Evolutionary conservation across 148 eudicot genomes (phyloP).

Genomic region (Heliosperma pusillum): DNA sequence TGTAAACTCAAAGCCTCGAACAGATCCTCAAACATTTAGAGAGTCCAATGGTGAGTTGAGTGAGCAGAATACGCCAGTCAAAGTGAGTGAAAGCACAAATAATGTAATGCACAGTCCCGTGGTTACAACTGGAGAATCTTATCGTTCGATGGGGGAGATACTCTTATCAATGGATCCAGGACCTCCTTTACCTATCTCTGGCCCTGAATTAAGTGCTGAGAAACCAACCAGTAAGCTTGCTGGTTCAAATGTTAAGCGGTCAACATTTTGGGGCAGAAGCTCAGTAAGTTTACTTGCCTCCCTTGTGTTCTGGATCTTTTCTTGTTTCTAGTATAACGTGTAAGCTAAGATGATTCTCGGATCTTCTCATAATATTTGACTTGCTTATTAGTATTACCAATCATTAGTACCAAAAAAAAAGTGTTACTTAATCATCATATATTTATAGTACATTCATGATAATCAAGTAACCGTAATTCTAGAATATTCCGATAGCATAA

Average conservation of each 20-base stretch:
- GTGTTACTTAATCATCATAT: too few species aligned
- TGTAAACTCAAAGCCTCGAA: constrained; percentile 43
- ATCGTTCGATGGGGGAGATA: constrained; percentile 76
- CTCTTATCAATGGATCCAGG: constrained; percentile 80
- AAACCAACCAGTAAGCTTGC: constrained; percentile 50
- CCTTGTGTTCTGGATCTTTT: too few species aligned
- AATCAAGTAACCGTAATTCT: too few species aligned
- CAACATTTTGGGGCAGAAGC: constrained; percentile 80
- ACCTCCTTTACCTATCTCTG: constrained; percentile 47
- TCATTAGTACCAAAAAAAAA: too few species aligned
- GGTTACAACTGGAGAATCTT: constrained; percentile 42
- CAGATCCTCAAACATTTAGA: constrained; percentile 38
- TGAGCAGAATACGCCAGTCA: constrained; percentile 44
- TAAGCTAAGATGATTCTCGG: too few species aligned
- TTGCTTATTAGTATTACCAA: too few species aligned
- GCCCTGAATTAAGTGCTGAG: constrained; percentile 52
- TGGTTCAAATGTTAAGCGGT: constrained; percentile 56
- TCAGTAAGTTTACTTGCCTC: constrained; percentile 46
- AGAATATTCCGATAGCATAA: too few species aligned
- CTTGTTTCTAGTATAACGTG: too few species aligned
- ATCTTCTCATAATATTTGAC: too few species aligned
- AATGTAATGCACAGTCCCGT: constrained; percentile 39
- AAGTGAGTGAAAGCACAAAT: constrained; percentile 32
- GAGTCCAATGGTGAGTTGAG: constrained; percentile 41
- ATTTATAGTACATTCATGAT: too few species aligned